A percentile compares a stretch with the other conserved stretches of the same genome.
Conservation (phyloP, 2,329 filamentous ascomycete species). For the Beauveria caledonica region DNA sequence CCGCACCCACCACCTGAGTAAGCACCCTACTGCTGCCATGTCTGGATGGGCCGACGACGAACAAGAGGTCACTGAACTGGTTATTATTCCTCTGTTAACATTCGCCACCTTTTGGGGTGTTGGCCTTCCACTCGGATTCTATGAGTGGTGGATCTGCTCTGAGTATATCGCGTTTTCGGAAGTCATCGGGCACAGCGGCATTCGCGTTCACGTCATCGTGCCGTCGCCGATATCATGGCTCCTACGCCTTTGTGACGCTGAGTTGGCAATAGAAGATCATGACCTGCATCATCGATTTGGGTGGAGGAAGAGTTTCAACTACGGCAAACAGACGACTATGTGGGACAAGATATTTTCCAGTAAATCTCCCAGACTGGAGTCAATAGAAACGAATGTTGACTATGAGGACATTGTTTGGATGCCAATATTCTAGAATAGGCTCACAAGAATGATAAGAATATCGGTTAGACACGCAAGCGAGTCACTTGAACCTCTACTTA, state of each 20-base stretch:
- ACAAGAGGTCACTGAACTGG: constrained; percentile 35
- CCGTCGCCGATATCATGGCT: constrained; percentile 27
- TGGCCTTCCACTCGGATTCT: constrained; percentile 35
- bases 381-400: no score
- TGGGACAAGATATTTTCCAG: not conserved
- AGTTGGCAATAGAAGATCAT: constrained; percentile 34
- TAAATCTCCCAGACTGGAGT: no score
- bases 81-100: constrained; percentile 30
- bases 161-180: constrained; percentile 33
- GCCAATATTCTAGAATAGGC: no score
- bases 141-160: constrained; percentile 39
- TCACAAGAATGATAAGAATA: no score
- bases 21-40: constrained; percentile 37
- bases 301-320: constrained; percentile 22
- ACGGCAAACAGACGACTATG: constrained; percentile 21
- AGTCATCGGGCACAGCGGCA: constrained; percentile 29
- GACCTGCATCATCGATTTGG: constrained; percentile 31
- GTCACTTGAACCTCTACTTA: no score
- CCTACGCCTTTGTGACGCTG: constrained; percentile 23
- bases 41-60: constrained; percentile 41
- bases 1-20: constrained; percentile 64
- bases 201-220: constrained; percentile 27
- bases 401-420: no score
- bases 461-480: no score
- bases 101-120: constrained; percentile 25